Evolutionary conservation across 169 alveolate species (phyloP).

Genomic region (Eimeria nieschulzi): DNA sequence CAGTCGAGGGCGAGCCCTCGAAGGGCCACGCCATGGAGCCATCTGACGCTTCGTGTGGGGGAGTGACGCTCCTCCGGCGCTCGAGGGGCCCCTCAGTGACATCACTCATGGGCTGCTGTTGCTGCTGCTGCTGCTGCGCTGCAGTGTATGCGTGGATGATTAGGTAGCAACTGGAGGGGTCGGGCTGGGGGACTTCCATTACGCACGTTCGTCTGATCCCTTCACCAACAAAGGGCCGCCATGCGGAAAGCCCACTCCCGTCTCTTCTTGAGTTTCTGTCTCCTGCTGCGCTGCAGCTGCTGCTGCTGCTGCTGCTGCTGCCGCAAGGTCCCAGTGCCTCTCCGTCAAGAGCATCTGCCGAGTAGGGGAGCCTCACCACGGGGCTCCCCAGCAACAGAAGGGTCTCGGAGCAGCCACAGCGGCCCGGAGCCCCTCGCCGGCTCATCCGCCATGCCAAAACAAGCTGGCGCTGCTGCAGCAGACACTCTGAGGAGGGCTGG

Average conservation of each 20-base stretch:
- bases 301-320: conserved; percentile 41
- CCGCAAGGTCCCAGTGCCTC: conserved; percentile 34
- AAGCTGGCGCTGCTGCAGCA: conserved; percentile 55
- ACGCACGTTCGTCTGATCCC: background rate
- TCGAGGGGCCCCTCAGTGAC: conserved; percentile 25
- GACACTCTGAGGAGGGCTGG: conserved; percentile 28
- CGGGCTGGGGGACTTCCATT: conserved; percentile 25
- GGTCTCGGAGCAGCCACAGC: conserved; percentile 66
- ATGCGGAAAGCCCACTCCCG: background rate
- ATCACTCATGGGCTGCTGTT: background rate
- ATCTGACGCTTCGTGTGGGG: background rate
- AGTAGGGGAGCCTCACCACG: conserved; percentile 3
- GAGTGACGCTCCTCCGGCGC: conserved; percentile 40
- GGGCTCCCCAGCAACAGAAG: conserved; percentile 43
- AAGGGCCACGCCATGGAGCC: background rate
- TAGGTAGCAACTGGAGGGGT: conserved; percentile 53
- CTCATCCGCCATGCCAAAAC: conserved; percentile 57
- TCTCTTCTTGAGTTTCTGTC: background rate
- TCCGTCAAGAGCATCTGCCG: conserved; percentile 2
- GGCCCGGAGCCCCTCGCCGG: conserved; percentile 57
- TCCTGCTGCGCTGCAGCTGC: background rate
- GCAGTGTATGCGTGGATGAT: conserved; percentile 56
- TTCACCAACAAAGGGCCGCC: conserved; percentile 22
- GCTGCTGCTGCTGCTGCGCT: conserved; percentile 15
- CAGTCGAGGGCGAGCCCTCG: background rate